Conservation (phyloP, 495 filamentous ascomycete species). For the Glonium stellatum region DNA sequence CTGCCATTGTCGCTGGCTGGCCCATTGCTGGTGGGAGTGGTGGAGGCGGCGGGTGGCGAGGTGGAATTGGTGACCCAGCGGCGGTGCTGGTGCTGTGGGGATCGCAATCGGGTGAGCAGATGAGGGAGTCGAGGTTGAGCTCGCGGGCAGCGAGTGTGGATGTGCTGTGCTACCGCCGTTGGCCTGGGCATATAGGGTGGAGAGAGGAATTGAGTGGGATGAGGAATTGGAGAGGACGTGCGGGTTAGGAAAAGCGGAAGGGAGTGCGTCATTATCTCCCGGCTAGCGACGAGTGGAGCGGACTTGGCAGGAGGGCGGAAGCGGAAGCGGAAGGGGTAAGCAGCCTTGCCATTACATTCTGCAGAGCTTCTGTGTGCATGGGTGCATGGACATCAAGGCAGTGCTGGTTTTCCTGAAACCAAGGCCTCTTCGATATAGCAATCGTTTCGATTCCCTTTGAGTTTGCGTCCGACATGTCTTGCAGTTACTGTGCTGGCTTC, state of each 20-base stretch:
- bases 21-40: too few species aligned
- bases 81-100: not conserved
- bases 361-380: too few species aligned
- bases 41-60: constrained; percentile 5
- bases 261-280: not conserved
- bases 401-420: too few species aligned
- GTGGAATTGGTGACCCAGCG: not conserved
- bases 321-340: too few species aligned
- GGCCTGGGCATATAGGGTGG: constrained; percentile 16
- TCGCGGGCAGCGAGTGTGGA: constrained; percentile 32
- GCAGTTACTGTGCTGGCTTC: not conserved
- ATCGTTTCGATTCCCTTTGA: too few species aligned
- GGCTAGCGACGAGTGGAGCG: not conserved
- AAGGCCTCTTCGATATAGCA: too few species aligned
- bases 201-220: not conserved
- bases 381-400: too few species aligned
- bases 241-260: not conserved
- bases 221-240: not conserved
- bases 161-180: constrained; percentile 7
- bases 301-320: not conserved
- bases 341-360: too few species aligned
- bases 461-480: not conserved
- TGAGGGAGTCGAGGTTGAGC: constrained; percentile 2
- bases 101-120: not conserved
- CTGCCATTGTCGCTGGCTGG: constrained; percentile 2